Evolutionary conservation across 2,329 filamentous ascomycete genomes (phyloP).

Genomic region (Claviceps pazoutovae): DNA sequence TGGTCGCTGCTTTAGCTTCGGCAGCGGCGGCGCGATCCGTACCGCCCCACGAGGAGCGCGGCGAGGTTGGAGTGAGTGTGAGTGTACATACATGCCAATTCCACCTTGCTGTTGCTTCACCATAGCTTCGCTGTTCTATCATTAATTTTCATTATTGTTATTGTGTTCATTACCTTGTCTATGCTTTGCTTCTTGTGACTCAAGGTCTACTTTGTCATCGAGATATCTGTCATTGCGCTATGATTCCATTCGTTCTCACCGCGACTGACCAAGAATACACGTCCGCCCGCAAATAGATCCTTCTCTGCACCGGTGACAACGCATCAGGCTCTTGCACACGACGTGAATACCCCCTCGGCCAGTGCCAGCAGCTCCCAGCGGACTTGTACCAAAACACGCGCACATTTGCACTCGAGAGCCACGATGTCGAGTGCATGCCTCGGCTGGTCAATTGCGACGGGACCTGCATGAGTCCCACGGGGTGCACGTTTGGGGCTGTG

Average conservation of each 20-base stretch:
- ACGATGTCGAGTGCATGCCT: constrained; percentile 34
- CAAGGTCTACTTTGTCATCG: too few relatives aligned
- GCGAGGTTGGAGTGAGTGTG: constrained; percentile 32
- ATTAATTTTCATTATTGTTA: too few relatives aligned
- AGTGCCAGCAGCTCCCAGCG: constrained; percentile 31
- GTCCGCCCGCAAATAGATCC: constrained; percentile 20
- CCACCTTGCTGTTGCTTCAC: too few relatives aligned
- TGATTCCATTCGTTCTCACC: neutral
- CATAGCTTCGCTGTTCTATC: too few relatives aligned
- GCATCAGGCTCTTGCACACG: constrained; percentile 33
- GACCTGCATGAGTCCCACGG: constrained; percentile 35
- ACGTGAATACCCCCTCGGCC: constrained; percentile 26
- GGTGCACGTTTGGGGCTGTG: constrained; percentile 37
- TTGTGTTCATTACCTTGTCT: too few relatives aligned
- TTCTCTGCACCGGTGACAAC: constrained; percentile 36
- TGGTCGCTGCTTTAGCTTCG: constrained; percentile 10
- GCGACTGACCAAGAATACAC: neutral
- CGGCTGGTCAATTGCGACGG: constrained; percentile 25
- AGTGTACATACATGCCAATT: too few relatives aligned
- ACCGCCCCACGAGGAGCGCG: constrained; percentile 24
- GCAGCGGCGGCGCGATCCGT: constrained; percentile 11
- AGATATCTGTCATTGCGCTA: too few relatives aligned
- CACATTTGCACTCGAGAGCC: constrained; percentile 38
- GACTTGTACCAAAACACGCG: constrained; percentile 27
- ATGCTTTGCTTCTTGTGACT: too few relatives aligned